phyloP scores from a whole-genome alignment of 2,329 filamentous ascomycete species.

The Cordyceps cicadae region DNA sequence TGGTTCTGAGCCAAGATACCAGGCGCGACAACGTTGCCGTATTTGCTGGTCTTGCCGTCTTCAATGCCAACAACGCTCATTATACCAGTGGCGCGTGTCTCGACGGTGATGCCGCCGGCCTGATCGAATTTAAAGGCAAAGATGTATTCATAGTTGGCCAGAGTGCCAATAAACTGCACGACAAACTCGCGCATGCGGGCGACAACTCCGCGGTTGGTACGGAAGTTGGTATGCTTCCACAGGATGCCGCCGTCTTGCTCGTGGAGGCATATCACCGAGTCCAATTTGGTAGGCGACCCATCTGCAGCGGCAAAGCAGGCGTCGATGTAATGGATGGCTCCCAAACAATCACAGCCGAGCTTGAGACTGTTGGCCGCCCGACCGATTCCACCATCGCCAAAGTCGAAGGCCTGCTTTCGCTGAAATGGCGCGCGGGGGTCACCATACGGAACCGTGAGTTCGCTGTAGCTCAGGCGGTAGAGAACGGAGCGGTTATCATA shows the following conservation, averaged over 20 bases:
- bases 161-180: conserved; percentile 59
- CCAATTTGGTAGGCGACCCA: conserved; percentile 43
- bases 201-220: conserved; percentile 54
- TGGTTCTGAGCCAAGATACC: conserved; percentile 61
- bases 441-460: conserved; percentile 63
- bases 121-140: conserved; percentile 50
- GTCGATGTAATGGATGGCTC: conserved; percentile 58
- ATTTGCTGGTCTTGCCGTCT: conserved; percentile 41
- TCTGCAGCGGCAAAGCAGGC: conserved; percentile 43
- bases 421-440: conserved; percentile 59
- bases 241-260: conserved; percentile 63
- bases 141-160: conserved; percentile 62
- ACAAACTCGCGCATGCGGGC: conserved; percentile 54
- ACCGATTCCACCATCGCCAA: conserved; percentile 61
- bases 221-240: conserved; percentile 65
- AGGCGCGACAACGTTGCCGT: conserved; percentile 54
- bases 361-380: conserved; percentile 59
- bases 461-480: conserved; percentile 58
- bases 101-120: conserved; percentile 51
- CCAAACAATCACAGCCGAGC: conserved; percentile 63
- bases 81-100: conserved; percentile 59
- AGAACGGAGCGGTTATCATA: conserved; percentile 59
- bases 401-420: conserved; percentile 64
- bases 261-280: conserved; percentile 59
- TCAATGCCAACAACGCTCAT: conserved; percentile 54